A percentile compares a stretch with the other conserved stretches of the same genome.
Conservation (phyloP, 352 stramenopile species). For the Phytophthora citrophthora region DNA sequence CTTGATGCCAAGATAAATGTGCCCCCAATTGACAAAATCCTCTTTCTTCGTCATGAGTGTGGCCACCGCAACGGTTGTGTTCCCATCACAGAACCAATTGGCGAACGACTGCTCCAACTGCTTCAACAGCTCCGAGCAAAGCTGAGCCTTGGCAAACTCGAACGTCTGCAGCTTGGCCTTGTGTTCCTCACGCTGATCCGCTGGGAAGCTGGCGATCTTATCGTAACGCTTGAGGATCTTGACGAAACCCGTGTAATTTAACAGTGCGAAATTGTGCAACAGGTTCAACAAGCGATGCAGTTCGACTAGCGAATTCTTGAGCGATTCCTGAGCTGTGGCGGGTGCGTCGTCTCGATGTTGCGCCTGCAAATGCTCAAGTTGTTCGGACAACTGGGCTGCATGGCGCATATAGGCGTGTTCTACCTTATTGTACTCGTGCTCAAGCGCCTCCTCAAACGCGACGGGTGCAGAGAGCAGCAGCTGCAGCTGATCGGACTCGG, state of each 20-base stretch:
- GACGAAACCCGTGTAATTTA: conserved; percentile 98
- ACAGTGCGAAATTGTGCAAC: conserved; percentile 96
- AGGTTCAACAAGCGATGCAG: conserved; percentile 94
- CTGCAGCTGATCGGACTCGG: conserved; percentile 40
- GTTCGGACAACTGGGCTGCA: conserved; percentile 75
- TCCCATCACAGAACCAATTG: conserved; percentile 78
- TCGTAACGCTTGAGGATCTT: conserved; percentile 99
- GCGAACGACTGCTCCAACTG: conserved; percentile 76
- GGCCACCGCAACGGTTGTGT: conserved; percentile 71
- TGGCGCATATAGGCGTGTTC: conserved; percentile 92
- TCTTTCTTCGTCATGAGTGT: conserved; percentile 84
- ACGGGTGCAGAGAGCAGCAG: conserved; percentile 32
- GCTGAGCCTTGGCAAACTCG: conserved; percentile 61
- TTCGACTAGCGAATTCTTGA: conserved; percentile 94
- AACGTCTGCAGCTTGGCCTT: conserved; percentile 58
- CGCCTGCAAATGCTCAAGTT: conserved; percentile 86
- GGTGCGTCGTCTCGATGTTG: conserved; percentile 67
- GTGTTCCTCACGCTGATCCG: conserved; percentile 46
- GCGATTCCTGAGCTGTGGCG: conserved; percentile 82
- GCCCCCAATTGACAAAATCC: conserved; percentile 76
- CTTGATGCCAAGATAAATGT: conserved; percentile 89
- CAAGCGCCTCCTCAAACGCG: conserved; percentile 87
- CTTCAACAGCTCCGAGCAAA: conserved; percentile 56
- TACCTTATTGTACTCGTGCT: conserved; percentile 90
- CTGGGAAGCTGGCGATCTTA: conserved; percentile 47